Percentiles rank a stretch among this genome's conserved stretches.
Conservation (phyloP, 495 filamentous ascomycete species). For the Haplographium delicatum region DNA sequence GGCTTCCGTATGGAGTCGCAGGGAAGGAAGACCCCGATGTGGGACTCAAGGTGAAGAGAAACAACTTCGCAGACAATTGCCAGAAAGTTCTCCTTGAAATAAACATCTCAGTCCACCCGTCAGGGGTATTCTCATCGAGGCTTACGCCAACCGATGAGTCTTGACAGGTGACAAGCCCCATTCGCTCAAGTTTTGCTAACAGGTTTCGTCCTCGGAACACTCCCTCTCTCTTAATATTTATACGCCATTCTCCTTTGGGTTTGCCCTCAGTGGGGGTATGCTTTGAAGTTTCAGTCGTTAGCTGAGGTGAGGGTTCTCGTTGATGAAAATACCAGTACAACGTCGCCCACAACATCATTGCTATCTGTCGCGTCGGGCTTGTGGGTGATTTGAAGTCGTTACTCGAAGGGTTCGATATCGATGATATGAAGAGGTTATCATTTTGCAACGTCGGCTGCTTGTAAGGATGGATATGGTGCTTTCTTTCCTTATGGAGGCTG, state of each 20-base stretch:
- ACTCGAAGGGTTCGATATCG: constrained; percentile 76
- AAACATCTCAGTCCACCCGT: constrained; percentile 77
- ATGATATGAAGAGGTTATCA: constrained; percentile 85
- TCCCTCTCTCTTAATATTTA: constrained; percentile 79
- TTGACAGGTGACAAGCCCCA: constrained; percentile 74
- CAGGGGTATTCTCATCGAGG: constrained; percentile 53
- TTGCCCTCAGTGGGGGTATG: constrained; percentile 60
- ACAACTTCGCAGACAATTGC: constrained; percentile 83
- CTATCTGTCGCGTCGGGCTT: constrained; percentile 80
- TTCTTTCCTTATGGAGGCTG: constrained; percentile 25
- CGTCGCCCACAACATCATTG: constrained; percentile 94
- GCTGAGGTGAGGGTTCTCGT: constrained; percentile 45
- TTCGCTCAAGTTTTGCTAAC: constrained; percentile 86
- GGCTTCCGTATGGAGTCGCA: constrained; percentile 46
- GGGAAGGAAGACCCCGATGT: constrained; percentile 46
- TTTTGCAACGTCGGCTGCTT: constrained; percentile 64
- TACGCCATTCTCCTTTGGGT: constrained; percentile 82
- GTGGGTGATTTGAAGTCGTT: constrained; percentile 70
- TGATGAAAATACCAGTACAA: constrained; percentile 98
- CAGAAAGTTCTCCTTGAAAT: constrained; percentile 77
- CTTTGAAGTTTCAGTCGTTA: constrained; percentile 57
- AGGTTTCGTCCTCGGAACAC: constrained; percentile 77
- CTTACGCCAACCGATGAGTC: constrained; percentile 70
- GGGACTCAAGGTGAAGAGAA: constrained; percentile 81
- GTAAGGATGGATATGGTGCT: constrained; percentile 55